Evolutionary conservation across 2,329 filamentous ascomycete species (phyloP).

Genomic region (Sporothrix protearum): DNA sequence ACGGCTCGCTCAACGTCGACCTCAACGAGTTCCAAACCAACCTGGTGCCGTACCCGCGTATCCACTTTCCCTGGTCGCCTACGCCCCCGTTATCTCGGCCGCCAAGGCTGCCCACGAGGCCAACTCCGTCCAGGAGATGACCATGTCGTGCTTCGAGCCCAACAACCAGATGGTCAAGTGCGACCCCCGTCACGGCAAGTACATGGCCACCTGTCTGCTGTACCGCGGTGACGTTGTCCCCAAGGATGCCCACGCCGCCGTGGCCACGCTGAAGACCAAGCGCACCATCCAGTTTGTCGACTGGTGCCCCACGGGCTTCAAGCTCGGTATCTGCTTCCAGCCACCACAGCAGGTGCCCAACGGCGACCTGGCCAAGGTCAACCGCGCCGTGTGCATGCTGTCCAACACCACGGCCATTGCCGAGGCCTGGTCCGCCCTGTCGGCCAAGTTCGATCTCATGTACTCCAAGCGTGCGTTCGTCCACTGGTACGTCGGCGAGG

Average conservation of each 20-base stretch:
- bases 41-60: conserved; percentile 96
- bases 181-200: conserved; percentile 97
- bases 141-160: conserved; percentile 98
- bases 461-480: conserved; percentile 99
- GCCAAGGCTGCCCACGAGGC: conserved; percentile 96
- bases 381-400: conserved; percentile 99
- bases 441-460: conserved; percentile 99
- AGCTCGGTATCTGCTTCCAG: conserved; percentile 99
- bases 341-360: conserved; percentile 66
- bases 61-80: conserved; percentile 98
- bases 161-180: conserved; percentile 99
- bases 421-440: conserved; percentile 95
- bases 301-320: conserved; percentile 99
- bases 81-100: conserved; percentile 88
- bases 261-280: conserved; percentile 98
- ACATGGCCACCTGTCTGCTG: conserved; percentile 97
- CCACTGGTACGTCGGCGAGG: conserved; percentile 99
- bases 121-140: conserved; percentile 98
- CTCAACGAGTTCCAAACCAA: conserved; percentile 99
- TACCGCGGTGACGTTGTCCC: conserved; percentile 98
- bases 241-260: conserved; percentile 88
- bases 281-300: conserved; percentile 98
- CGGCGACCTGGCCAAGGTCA: conserved; percentile 95
- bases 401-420: conserved; percentile 98
- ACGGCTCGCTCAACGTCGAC: conserved; percentile 98